Evolutionary conservation across 2,329 filamentous ascomycete genomes (phyloP), one percentile per base, ranked within the genome.

Genomic region (Cadophora malorum): DNA sequence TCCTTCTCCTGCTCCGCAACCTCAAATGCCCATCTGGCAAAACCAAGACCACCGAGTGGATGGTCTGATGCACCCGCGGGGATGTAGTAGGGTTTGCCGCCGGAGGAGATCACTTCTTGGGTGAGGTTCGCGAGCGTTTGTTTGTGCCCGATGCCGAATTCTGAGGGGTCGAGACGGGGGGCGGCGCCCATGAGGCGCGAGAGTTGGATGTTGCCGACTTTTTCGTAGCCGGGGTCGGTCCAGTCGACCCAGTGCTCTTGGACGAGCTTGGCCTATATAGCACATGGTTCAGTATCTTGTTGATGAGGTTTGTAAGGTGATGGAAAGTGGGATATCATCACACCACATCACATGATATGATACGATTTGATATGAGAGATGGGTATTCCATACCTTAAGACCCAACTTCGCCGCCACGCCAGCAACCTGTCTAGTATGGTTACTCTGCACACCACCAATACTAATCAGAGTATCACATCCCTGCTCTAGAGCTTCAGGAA

Each of bases 51-150:
- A 3, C 90, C 90, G 0, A 91, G 81, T 0, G 88, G 88, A 76
- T 92, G 90, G 76, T 91, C 89, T 0, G 87, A 90, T 1, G 90
- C 90, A 0, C 90, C 90, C 0, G 90, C 89, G 4, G 90, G 90
- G 71, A 92, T 91, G 75, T 90, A 90, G 75, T 92, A 93, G 0
- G 90, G 88, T 76, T 86, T 88, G 47, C 84, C 83, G 0, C 88
- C 90, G 0, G 76, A 76, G 0, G 73, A 76, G 67, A 81, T 79
- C 19, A 89, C 83, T 74, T 89, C 85, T 16, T 83, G 79, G 52
- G 84, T 82, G 3, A 90, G 80, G 0, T 81, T 78, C 61, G 83
- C 81, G 3, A 90, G 82, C 0, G 88, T 89, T 0, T 80, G 78
- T 79, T 91, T 91, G 79, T 92, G 89, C 78, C 88, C 88, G 72